Conservation (phyloP, 1,284 basidiomycete species). For the Apiotrichum siamense region DNA sequence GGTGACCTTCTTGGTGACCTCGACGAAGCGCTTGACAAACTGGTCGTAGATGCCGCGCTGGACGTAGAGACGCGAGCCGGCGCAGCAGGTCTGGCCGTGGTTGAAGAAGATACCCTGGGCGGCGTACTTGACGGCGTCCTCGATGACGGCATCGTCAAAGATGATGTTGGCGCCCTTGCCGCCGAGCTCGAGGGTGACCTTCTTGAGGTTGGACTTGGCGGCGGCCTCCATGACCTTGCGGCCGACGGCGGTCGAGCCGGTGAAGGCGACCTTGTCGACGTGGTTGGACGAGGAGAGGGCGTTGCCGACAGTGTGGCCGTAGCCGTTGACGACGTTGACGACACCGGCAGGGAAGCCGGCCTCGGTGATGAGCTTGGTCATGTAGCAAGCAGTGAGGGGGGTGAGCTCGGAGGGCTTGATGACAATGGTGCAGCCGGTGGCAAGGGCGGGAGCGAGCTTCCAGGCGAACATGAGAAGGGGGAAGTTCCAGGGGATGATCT, state of each 20-base stretch:
- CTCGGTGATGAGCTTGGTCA: constrained; percentile 50
- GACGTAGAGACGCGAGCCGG: constrained; percentile 56
- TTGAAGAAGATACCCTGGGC: constrained; percentile 64
- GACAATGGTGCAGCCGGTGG: constrained; percentile 74
- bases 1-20: constrained; percentile 27
- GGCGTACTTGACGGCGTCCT: constrained; percentile 74
- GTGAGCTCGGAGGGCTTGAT: constrained; percentile 89
- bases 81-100: constrained; percentile 69
- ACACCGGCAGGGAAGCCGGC: constrained; percentile 64
- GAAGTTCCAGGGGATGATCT: constrained; percentile 72
- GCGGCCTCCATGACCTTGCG: constrained; percentile 54
- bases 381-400: constrained; percentile 59
- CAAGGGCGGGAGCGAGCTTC: constrained; percentile 80
- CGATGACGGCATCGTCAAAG: constrained; percentile 55
- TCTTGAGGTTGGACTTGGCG: constrained; percentile 53
- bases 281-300: constrained; percentile 54
- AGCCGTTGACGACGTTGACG: constrained; percentile 63
- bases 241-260: constrained; percentile 54
- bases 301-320: constrained; percentile 61
- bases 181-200: constrained; percentile 88
- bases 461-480: constrained; percentile 65
- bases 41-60: constrained; percentile 73
- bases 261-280: constrained; percentile 56
- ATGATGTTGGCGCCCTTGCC: constrained; percentile 76
- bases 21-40: constrained; percentile 35